Evolutionary conservation across 371 early-diverging fungal genomes (phyloP).

Genomic region (Mucor plumbeus): DNA sequence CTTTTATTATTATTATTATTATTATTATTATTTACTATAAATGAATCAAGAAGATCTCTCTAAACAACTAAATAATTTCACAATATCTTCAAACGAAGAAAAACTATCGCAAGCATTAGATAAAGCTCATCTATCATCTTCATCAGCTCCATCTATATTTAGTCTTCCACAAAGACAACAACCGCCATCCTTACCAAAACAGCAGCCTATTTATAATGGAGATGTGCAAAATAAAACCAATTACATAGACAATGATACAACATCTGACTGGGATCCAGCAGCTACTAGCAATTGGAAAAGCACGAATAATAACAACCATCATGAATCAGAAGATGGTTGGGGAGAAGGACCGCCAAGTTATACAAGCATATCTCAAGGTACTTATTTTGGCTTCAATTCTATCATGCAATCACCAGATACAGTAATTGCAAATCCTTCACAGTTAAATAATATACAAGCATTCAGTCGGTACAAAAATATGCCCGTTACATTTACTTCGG

Average conservation of each 20-base stretch:
- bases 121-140: conserved; percentile 10
- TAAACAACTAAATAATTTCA: conserved; percentile 9
- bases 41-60: conserved; percentile 5
- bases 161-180: neutral
- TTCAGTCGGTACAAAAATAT: conserved; percentile 23
- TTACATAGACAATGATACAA: conserved; percentile 15
- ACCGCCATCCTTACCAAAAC: neutral
- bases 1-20: too few relatives aligned
- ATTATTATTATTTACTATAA: neutral
- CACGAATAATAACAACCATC: neutral
- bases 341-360: conserved; percentile 32
- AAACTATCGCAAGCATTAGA: conserved; percentile 14
- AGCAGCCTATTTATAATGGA: neutral
- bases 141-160: neutral
- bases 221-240: neutral
- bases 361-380: conserved; percentile 23
- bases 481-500: conserved; percentile 22
- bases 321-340: conserved; percentile 24
- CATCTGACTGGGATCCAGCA: neutral
- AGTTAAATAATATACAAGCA: conserved; percentile 9
- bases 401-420: conserved; percentile 13
- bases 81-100: conserved; percentile 28
- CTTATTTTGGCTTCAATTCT: conserved; percentile 37
- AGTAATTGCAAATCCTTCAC: neutral
- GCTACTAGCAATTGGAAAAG: neutral